Conservation (phyloP, 305 asterid species). For the Ilex paraguariensis region DNA sequence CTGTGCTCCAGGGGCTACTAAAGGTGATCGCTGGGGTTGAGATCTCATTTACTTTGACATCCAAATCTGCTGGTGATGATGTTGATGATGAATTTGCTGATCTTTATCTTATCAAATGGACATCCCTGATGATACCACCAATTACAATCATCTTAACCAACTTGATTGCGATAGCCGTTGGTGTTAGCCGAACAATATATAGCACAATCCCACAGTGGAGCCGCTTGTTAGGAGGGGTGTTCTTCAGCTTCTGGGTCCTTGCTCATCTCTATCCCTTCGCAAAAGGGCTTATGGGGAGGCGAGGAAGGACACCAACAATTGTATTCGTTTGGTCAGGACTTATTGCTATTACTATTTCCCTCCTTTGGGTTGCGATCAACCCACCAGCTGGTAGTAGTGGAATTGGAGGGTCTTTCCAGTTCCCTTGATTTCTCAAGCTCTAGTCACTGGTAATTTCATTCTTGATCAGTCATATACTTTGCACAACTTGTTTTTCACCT, state of each 20-base stretch:
- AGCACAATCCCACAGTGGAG: conserved; percentile 10
- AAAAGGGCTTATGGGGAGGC: conserved; percentile 10
- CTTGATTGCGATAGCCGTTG: conserved; percentile 10
- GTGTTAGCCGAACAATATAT: conserved; percentile 9
- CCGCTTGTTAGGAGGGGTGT: conserved; percentile 10
- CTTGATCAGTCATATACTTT: background rate
- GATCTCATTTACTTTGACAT: conserved; percentile 10
- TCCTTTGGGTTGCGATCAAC: conserved; percentile 10
- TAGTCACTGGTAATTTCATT: background rate
- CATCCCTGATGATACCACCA: conserved; percentile 10
- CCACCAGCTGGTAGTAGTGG: conserved; percentile 2
- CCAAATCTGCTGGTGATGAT: conserved; percentile 9
- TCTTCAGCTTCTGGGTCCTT: conserved; percentile 10
- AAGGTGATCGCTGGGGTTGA: conserved; percentile 11
- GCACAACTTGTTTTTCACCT: background rate
- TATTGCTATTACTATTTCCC: conserved; percentile 9
- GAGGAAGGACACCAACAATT: conserved; percentile 9
- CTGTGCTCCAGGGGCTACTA: conserved; percentile 11
- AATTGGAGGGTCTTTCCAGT: conserved; percentile 12
- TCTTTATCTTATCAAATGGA: conserved; percentile 7
- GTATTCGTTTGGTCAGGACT: conserved; percentile 11
- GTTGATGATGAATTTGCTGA: conserved; percentile 3
- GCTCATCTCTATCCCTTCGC: conserved; percentile 8
- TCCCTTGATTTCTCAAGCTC: background rate
- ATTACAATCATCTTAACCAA: conserved; percentile 9